Conservation (phyloP, 2,329 filamentous ascomycete species). For the Chaetomiaceae sp. region DNA sequence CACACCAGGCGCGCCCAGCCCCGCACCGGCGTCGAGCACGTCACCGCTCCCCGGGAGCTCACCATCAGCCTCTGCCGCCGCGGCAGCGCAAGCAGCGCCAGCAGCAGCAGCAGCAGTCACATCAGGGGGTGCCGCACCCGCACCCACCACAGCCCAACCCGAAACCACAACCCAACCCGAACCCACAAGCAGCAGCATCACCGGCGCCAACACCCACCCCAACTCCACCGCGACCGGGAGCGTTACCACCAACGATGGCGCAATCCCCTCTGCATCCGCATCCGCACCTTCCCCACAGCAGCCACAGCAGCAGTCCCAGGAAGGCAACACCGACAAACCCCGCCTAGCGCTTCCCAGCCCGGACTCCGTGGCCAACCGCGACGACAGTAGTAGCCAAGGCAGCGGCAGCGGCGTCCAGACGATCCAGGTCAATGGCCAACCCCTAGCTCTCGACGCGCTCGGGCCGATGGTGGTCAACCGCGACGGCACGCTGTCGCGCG, state of each 20-base stretch:
- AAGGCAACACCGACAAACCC: neutral
- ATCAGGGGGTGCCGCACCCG: slow-evolving; percentile 11
- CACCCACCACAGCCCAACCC: neutral
- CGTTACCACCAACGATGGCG: too few species aligned
- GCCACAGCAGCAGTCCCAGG: too few species aligned
- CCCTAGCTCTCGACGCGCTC: slow-evolving; percentile 60
- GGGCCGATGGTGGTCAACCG: slow-evolving; percentile 70
- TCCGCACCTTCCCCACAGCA: too few species aligned
- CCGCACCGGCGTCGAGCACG: slow-evolving; percentile 23
- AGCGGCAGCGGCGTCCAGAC: neutral
- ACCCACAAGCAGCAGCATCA: neutral
- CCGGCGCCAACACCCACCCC: neutral
- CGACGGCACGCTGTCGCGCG: slow-evolving; percentile 66
- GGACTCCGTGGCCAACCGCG: neutral
- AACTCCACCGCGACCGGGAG: too few species aligned
- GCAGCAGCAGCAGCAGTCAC: neutral
- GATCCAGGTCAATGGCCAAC: slow-evolving; percentile 34
- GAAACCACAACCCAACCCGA: neutral
- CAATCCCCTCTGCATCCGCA: too few species aligned
- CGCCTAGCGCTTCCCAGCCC: neutral
- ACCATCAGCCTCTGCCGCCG: slow-evolving; percentile 14
- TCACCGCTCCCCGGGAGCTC: slow-evolving; percentile 22
- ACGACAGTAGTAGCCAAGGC: neutral
- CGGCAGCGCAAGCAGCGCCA: neutral
- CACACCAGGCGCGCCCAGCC: neutral